Evolutionary conservation across 2,329 filamentous ascomycete genomes (phyloP), one percentile per base, ranked within the genome.

Genomic region (Didymosphaeria variabile): DNA sequence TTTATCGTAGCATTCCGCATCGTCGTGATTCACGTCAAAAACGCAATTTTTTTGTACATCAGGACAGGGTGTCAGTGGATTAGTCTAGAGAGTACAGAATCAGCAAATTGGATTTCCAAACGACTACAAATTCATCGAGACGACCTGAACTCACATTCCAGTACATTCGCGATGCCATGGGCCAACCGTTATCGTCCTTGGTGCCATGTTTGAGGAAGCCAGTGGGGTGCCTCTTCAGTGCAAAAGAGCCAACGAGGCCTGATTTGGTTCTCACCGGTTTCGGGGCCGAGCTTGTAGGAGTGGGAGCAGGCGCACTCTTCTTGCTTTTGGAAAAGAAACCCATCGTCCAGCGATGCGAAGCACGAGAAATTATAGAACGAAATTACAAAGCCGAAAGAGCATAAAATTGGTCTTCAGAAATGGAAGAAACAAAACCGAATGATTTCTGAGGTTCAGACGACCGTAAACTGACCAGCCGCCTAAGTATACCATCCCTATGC

Each of bases 131-230:
- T n/a, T n/a, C n/a, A n/a, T n/a, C n/a, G n/a, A n/a, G n/a, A n/a
- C n/a, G n/a, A n/a, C n/a, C n/a, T n/a, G 2, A 21, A 45, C 42
- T 45, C 13, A 45, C 42, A 26, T 56, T 56, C 44, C 29, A 49
- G 29, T 47, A 56, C 31, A 56, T 38, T 12, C 7, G n/a, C 3
- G 42, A 47, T 10, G 54, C 54, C 21, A n/a, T 29, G 10, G 54
- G 54, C 13, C 6, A n/a, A 23, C 53, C 53, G 13, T 42, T 26
- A 5, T n/a, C 5, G 42, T 47, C 54, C n/a, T 29, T 56, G 7
- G 21, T n/a, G 9, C 26, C 42, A 49, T 47, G 5, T 38, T 49
- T 56, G 19, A 47, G 45, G 2, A 56, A 49, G 7, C 45, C 44
- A 29, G 54, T 56, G 0, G n/a, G n/a, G 13, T 56, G 54, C 9